Conservation (phyloP, 2,329 filamentous ascomycete species). For the Venturia aucupariae region DNA sequence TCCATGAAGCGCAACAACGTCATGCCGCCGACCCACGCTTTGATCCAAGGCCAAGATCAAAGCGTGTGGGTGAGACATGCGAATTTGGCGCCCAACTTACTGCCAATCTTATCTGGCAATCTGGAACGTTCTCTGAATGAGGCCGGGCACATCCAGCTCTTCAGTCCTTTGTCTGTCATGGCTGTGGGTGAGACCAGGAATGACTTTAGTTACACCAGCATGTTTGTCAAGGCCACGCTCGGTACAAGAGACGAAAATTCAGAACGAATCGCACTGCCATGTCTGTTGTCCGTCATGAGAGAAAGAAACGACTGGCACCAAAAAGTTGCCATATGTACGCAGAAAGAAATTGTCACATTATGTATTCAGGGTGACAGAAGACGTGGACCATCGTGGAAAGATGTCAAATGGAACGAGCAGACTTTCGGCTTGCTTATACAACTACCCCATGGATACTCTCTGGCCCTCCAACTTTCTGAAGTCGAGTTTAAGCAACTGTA, state of each 20-base stretch:
- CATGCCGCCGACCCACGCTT: conserved; percentile 52
- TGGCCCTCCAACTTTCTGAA: conserved; percentile 62
- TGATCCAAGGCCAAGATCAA: conserved; percentile 73
- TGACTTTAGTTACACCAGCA: conserved; percentile 70
- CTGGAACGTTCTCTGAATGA: conserved; percentile 34
- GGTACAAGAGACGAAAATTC: conserved; percentile 63
- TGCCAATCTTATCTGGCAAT: conserved; percentile 58
- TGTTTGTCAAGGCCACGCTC: conserved; percentile 64
- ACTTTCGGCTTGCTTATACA: conserved; percentile 56
- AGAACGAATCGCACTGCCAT: conserved; percentile 60
- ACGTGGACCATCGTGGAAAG: conserved; percentile 66
- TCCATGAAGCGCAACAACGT: conserved; percentile 81
- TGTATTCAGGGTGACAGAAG: conserved; percentile 60
- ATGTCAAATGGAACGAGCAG: conserved; percentile 69
- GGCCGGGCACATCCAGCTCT: conserved; percentile 31
- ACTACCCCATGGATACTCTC: conserved; percentile 65
- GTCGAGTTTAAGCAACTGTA: conserved; percentile 71
- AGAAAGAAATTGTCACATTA: conserved; percentile 68
- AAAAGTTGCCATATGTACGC: conserved; percentile 66
- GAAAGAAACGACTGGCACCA: conserved; percentile 59
- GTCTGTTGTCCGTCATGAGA: conserved; percentile 66
- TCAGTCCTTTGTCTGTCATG: conserved; percentile 55
- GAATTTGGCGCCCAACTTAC: conserved; percentile 59
- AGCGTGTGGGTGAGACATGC: conserved; percentile 77
- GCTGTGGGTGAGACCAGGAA: conserved; percentile 66